Evolutionary conservation across 2,329 filamentous ascomycete genomes (phyloP).

Genomic region (Nectriaceae sp.): DNA sequence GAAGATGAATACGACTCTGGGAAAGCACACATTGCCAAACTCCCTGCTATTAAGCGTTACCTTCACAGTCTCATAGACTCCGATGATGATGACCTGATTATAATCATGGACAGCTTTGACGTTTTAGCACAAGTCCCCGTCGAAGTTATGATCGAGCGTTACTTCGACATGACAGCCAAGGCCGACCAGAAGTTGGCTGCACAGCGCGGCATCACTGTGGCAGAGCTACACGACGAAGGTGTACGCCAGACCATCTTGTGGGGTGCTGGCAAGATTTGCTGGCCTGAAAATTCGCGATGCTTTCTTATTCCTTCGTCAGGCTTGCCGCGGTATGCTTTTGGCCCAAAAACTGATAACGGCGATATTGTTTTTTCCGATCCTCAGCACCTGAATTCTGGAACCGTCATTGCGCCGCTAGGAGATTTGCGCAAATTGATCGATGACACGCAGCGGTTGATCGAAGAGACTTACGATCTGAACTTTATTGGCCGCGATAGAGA

Average conservation of each 20-base stretch:
- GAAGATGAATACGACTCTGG: constrained; percentile 13
- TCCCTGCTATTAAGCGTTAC: constrained; percentile 18
- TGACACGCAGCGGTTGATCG: constrained; percentile 10
- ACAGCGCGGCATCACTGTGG: constrained; percentile 16
- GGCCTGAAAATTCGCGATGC: constrained; percentile 19
- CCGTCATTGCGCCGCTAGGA: constrained; percentile 21
- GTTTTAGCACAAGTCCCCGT: constrained; percentile 26
- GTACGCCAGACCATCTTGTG: constrained; percentile 23
- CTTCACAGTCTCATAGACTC: constrained; percentile 6
- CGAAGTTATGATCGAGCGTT: constrained; percentile 23
- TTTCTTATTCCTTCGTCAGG: constrained; percentile 21
- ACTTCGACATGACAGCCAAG: constrained; percentile 15
- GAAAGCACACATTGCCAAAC: constrained; percentile 21
- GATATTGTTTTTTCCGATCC: constrained; percentile 11
- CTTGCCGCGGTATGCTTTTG: constrained; percentile 17
- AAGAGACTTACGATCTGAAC: constrained; percentile 4
- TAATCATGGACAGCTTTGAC: constrained; percentile 25
- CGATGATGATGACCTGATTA: constrained; percentile 19
- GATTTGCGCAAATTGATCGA: constrained; percentile 23
- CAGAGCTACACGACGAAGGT: constrained; percentile 15
- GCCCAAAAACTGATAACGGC: constrained; percentile 14
- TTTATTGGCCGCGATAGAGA: constrained; percentile 20
- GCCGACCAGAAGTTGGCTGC: constrained; percentile 21
- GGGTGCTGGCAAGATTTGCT: constrained; percentile 24
- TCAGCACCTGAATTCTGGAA: constrained; percentile 25